Evolutionary conservation across 257 asterid genomes (phyloP).

Genomic region (Avicennia marina): DNA sequence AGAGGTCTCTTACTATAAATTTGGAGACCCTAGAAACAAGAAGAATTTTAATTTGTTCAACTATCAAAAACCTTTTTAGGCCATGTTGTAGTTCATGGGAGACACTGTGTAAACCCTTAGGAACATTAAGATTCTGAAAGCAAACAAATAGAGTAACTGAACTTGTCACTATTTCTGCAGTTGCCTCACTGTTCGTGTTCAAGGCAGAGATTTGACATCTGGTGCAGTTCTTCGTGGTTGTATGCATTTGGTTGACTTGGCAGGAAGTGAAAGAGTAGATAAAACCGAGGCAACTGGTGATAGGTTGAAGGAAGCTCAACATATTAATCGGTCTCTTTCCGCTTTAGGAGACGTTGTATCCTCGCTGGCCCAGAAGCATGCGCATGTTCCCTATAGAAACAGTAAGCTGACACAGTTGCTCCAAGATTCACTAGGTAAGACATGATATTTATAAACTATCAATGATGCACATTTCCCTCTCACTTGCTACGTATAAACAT

Average conservation of each 20-base stretch:
- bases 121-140: no score
- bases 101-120: no score
- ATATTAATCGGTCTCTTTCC: slow-evolving; percentile 49
- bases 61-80: no score
- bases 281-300: slow-evolving; percentile 54
- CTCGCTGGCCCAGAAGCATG: slow-evolving; percentile 44
- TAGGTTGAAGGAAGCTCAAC: slow-evolving; percentile 53
- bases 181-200: slow-evolving; percentile 50
- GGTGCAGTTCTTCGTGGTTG: slow-evolving; percentile 43
- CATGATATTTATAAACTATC: background rate
- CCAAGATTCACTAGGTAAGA: slow-evolving; percentile 49
- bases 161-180: slow-evolving; percentile 18
- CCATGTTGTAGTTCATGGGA: no score
- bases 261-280: slow-evolving; percentile 60
- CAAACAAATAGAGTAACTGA: no score
- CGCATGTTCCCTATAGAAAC: slow-evolving; percentile 53
- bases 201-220: no score
- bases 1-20: no score
- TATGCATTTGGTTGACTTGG: slow-evolving; percentile 58
- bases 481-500: background rate
- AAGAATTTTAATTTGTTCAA: no score
- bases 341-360: slow-evolving; percentile 60
- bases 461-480: background rate
- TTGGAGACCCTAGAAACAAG: no score
- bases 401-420: slow-evolving; percentile 63